Evolutionary conservation across 1,284 basidiomycete genomes (phyloP), one percentile per base, ranked within the genome.

Genomic region (Anthracocystis walkeri): DNA sequence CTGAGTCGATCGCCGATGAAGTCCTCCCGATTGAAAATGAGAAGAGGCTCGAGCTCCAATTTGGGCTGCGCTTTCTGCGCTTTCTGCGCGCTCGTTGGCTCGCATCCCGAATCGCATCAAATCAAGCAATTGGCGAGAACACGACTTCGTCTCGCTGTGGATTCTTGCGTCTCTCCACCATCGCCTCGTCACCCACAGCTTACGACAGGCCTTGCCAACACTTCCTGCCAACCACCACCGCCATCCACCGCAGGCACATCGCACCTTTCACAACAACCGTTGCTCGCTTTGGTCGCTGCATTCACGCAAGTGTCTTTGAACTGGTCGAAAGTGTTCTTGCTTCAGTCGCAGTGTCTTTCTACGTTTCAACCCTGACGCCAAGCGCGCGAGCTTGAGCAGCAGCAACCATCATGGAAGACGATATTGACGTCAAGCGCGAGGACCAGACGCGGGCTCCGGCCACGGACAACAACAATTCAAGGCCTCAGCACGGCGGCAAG

Each of bases 381-480:
- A 38, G 23, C 48, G 35, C 52, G 31, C 41, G 20, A 29, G 51
- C 45, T 60, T 49, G 64, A 66, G 58, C 45, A 27, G 8, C 25
- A 6, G 48, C 20, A 7, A 31, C 16, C 18, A 59, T 10, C 33
- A 74, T 74, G 65, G 61, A 68, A 12, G 55, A 65, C 58, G 62
- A 74, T 20, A n/a, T 68, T 23, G 71, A 74, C 18, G 51, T 74
- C 50, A 68, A 68, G 55, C 71, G 58, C 7, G 65, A 74, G 48
- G 64, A 63, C 18, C 29, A 58, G 29, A 42, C 51, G 33, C 59
- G 27, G 2, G 42, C 23, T n/a, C 35, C 23, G n/a, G 25, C 23
- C 29, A 18, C 53, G n/a, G 48, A 56, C 2, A 40, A 58, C 41
- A 53, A 48, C 38, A 59, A 52, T 11, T 27, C 68, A 33, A 53